Conservation (phyloP, 441 rosid genomes). For the Gossypium davidsonii region DNA sequence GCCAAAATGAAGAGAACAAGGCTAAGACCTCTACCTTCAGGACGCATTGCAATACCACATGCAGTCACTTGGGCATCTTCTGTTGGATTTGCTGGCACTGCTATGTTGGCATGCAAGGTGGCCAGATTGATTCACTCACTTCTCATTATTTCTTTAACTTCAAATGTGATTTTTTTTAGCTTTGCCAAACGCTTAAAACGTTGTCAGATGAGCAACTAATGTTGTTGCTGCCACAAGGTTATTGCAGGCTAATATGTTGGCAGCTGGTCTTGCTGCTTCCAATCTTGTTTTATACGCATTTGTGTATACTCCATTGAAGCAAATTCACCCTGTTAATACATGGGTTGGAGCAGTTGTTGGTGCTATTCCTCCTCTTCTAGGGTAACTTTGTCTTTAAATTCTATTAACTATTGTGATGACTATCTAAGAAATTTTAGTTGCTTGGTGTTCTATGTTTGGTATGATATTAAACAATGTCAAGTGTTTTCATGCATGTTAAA, state of each 20-base stretch:
- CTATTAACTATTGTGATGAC: neutral
- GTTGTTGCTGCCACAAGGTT: constrained; percentile 45
- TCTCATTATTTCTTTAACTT: constrained; percentile 1
- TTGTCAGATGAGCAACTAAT: constrained; percentile 29
- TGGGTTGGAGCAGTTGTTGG: constrained; percentile 99
- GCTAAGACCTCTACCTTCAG: constrained; percentile 84
- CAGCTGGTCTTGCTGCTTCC: constrained; percentile 86
- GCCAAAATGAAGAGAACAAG: constrained; percentile 90
- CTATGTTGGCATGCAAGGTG: constrained; percentile 79
- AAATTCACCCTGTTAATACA: constrained; percentile 91
- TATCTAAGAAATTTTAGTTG: neutral
- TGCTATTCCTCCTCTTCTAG: constrained; percentile 84
- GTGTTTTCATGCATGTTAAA: neutral
- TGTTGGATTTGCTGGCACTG: constrained; percentile 70
- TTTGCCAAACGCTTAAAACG: neutral
- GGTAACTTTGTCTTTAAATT: constrained; percentile 35
- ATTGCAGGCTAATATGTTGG: constrained; percentile 90
- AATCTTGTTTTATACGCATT: constrained; percentile 88
- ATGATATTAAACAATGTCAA: neutral
- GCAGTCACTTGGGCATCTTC: constrained; percentile 77
- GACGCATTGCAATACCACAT: constrained; percentile 60
- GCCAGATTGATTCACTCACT: constrained; percentile 17
- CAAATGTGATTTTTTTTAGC: neutral
- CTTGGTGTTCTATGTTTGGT: neutral
- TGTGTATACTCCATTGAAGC: constrained; percentile 94